Base-by-base conservation (phyloP, 257 asterid species). In the Parsonsia alboflavescens region DNA sequence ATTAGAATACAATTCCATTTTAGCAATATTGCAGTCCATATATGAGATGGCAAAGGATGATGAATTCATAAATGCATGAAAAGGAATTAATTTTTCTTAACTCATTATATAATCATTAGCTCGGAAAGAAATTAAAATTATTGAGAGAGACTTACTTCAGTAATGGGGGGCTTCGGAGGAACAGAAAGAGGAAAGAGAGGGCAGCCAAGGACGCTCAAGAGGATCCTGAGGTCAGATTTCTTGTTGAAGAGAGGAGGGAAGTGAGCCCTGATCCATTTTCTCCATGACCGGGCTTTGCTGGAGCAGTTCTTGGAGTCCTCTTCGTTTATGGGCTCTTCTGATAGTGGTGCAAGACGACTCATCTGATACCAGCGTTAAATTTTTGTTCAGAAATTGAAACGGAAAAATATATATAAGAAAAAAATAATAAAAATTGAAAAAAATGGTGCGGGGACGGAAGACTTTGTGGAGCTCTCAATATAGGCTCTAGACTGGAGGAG, bases 161-260 rank as follows among this genome's bases (percentile, higher is more conserved):
- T 62, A 73, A 78, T 72, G 80, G 86, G 82, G 52, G 54, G 76
- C 30, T 75, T 75, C 64, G 88, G 86, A 71, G 76, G 66, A 56
- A 80, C 73, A 39, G 93, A 76, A 41, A 89, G 75, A 45, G 97
- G 96, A 59, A 89, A 91, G 57, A 91, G 97, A 15, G 97, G 97
- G 86, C 97, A 91, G 44, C 87, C 97, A 19, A 91, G 86, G 81
- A 91, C 97, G 44, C 93, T 87, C 7, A 87, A 73, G 19, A 91
- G 93, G 66, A 87, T 78, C 80, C 81, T 91, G 84, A 87, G 86
- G 74, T 88, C 92, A 75, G 91, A 85, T 86, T 88, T 89, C 88
- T 86, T 89, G 87, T 77, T 77, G 52, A 90, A 84, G 70, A 87
- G 83, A 54, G 82, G 82, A 69, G 95, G 85, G 41, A 90, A 80